Evolutionary conservation across 140 eudicot species (phyloP).

Genomic region (Cichorium intybus): DNA sequence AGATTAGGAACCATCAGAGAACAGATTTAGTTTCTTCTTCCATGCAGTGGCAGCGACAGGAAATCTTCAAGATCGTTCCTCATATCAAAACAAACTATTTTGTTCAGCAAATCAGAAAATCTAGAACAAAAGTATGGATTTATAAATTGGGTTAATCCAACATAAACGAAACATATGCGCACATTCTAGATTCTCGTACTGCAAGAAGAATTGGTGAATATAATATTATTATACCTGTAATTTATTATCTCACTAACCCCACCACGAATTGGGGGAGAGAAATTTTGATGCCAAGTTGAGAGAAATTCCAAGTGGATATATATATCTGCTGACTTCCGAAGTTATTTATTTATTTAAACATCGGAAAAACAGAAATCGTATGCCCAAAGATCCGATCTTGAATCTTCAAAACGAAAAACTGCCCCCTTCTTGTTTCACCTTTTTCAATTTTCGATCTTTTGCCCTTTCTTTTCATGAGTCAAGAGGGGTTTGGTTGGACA

Average conservation of each 20-base stretch:
- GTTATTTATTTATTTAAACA: slow-evolving; percentile 10
- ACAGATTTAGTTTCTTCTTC: slow-evolving; percentile 4
- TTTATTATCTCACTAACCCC: background rate
- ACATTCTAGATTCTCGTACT: slow-evolving; percentile 46
- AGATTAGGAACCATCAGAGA: background rate
- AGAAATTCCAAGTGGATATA: slow-evolving; percentile 28
- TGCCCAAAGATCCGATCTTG: slow-evolving; percentile 22
- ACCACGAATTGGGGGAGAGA: slow-evolving; percentile 8
- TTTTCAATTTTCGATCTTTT: background rate
- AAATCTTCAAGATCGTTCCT: slow-evolving; percentile 9
- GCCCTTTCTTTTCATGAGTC: no score
- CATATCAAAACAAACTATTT: slow-evolving; percentile 13
- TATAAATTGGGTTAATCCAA: slow-evolving; percentile 21
- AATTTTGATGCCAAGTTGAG: slow-evolving; percentile 16
- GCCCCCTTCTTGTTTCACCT: background rate
- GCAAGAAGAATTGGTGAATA: slow-evolving; percentile 18
- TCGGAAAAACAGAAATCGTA: slow-evolving; percentile 14
- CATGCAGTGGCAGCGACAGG: slow-evolving; percentile 23
- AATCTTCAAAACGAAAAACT: slow-evolving; percentile 10
- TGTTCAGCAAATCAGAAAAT: slow-evolving; percentile 17
- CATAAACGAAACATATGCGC: slow-evolving; percentile 29
- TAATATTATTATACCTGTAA: background rate
- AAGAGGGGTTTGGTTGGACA: no score
- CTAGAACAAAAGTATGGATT: slow-evolving; percentile 21
- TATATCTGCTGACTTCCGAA: slow-evolving; percentile 17